Conservation (phyloP, 2,329 filamentous ascomycete species). For the Cadophora malorum region DNA sequence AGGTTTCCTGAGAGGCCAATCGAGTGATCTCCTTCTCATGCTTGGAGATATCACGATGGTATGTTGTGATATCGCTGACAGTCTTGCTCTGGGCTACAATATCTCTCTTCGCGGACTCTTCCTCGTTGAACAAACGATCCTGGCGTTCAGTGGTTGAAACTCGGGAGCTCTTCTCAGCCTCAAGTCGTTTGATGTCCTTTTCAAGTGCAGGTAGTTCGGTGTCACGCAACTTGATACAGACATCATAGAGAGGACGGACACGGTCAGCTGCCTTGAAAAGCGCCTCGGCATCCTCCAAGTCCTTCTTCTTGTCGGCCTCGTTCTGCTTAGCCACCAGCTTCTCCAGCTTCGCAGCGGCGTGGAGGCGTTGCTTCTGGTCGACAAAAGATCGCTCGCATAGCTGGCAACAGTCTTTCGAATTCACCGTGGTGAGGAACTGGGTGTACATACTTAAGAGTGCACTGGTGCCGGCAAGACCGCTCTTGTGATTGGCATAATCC, state of each 20-base stretch:
- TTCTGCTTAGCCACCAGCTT: slow-evolving; percentile 66
- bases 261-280: slow-evolving; percentile 65
- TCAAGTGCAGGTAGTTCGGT: slow-evolving; percentile 74
- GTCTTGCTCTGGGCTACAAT: slow-evolving; percentile 79
- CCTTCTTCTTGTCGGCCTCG: slow-evolving; percentile 65
- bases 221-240: slow-evolving; percentile 69
- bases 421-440: slow-evolving; percentile 69
- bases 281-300: slow-evolving; percentile 58
- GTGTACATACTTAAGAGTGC: slow-evolving; percentile 75
- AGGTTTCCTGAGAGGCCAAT: slow-evolving; percentile 77
- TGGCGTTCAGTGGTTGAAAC: slow-evolving; percentile 69
- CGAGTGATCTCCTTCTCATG: slow-evolving; percentile 77
- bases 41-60: slow-evolving; percentile 72
- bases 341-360: slow-evolving; percentile 70
- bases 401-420: slow-evolving; percentile 74
- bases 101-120: slow-evolving; percentile 71
- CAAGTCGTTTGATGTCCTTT: slow-evolving; percentile 65
- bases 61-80: slow-evolving; percentile 76
- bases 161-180: slow-evolving; percentile 65
- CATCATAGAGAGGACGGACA: slow-evolving; percentile 74
- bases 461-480: slow-evolving; percentile 72
- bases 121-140: slow-evolving; percentile 69
- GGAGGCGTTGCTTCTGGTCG: slow-evolving; percentile 65
- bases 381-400: slow-evolving; percentile 77
- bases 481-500: slow-evolving; percentile 59